Base-by-base conservation (phyloP, 345 rosid genomes). In the Leavenworthia alabamica region DNA sequence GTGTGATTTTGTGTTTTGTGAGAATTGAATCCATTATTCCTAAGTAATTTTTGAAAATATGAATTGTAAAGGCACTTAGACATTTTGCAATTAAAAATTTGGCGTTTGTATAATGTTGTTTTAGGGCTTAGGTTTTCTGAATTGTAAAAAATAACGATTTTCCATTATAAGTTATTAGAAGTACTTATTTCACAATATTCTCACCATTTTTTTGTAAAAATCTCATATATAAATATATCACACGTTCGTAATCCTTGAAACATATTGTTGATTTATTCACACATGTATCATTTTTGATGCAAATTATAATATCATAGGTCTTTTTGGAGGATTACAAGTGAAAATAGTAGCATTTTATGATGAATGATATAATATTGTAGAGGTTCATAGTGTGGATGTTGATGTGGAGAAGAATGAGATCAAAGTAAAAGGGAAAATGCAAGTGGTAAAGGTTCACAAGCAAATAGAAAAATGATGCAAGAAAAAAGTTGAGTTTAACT, bases 361-460 rank as follows among this genome's bases (percentile, higher is more conserved):
- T 31, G 32, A 45, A 42, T 39, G 15, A 44, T 43, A 33, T 12
- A 53, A 7, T 7, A 47, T 39, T 52, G 40, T 24, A 89, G 97
- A 95, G 37, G 80, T 90, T 33, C 89, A 82, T n/a, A 66, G 71
- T 4, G 97, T 83, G 60, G 90, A 83, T 0, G 41, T 67, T 32
- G 77, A 77, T 65, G 3, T 68, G 40, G 86, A 87, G 64, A 87
- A 88, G 65, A 59, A 74, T 41, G 93, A 90, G 48, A 70, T 90
- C 37, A 90, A 82, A 74, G 96, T 85, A 45, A 83, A 80, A 70
- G 96, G 97, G 0, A 76, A 9, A 27, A 76, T 87, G 29, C 90
- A 85, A 12, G 81, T 69, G 1, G 54, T 73, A 16, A 75, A 81
- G 78, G 70, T 81, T 43, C 87, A 90, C 17, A 83, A 82, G 71